These are phyloP conservation scores for Candida maesae DNA, from an alignment of 805 yeast species.

Conservation along the genomic window DNA sequence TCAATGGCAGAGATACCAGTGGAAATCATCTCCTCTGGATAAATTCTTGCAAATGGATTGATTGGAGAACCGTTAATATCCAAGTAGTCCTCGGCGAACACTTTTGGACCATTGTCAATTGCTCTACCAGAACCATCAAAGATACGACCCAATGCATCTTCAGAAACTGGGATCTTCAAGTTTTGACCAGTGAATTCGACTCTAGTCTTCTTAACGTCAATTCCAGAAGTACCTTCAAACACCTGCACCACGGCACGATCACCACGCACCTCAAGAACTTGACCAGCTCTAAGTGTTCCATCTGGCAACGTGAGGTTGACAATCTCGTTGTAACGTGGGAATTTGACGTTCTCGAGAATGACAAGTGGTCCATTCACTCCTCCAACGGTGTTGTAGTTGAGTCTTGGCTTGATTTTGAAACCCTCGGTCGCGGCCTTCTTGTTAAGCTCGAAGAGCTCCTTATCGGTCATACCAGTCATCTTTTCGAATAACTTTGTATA, in stretches of 20 bases:
- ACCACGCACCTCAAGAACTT: conserved; percentile 96
- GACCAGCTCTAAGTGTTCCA: conserved; percentile 93
- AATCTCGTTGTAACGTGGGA: conserved; percentile 92
- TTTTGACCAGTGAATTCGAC: conserved; percentile 97
- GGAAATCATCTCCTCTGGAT: conserved; percentile 99
- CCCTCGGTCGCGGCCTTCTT: conserved; percentile 90
- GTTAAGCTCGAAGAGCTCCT: conserved; percentile 63
- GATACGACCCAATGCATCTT: conserved; percentile 95
- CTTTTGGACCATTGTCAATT: conserved; percentile 96
- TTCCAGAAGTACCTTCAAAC: conserved; percentile 98
- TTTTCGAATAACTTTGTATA: not conserved
- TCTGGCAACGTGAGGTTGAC: conserved; percentile 96
- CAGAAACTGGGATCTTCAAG: conserved; percentile 90
- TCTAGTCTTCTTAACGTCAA: conserved; percentile 95
- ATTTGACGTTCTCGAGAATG: conserved; percentile 79
- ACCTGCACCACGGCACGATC: conserved; percentile 97
- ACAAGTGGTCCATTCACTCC: conserved; percentile 99
- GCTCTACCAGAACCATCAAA: conserved; percentile 99
- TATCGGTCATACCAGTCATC: conserved; percentile 31
- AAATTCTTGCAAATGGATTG: conserved; percentile 96
- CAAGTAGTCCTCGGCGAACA: conserved; percentile 96
- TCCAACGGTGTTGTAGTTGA: conserved; percentile 92
- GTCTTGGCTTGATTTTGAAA: conserved; percentile 85
- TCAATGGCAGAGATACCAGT: conserved; percentile 99
- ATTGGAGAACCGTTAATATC: conserved; percentile 99